Base-by-base conservation (phyloP, 495 filamentous ascomycete genomes). In the Annulohypoxylon stygium region DNA sequence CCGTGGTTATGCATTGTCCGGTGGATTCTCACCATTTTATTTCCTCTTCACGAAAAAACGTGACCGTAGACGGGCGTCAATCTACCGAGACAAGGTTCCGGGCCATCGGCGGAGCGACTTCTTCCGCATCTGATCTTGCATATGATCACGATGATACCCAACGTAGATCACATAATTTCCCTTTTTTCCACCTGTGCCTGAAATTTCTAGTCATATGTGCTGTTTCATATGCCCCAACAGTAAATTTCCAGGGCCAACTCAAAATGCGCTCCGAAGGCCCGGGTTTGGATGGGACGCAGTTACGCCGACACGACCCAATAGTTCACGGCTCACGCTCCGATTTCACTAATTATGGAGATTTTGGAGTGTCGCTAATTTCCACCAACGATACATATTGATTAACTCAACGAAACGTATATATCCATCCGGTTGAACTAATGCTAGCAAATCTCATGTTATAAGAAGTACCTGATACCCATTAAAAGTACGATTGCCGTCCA, bases 141-240 rank as follows among this genome's bases (percentile, higher is more conserved):
- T 57, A 47, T 70, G 14, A 65, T 41, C 41, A 20, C 45, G 71
- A 69, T 75, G 73, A 72, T 75, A 75, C 73, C 73, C 73, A 71
- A 2, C 33, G 61, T 69, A 69, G 39, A 61, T 39, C 12, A 30
- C 61, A 39, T 26, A 61, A 69, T 54, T 60, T 51, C 30, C 25
- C 59, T 43, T 25, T 36, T 43, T n/a, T 30, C 10, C 30, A n/a
- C 12, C 39, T 4, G 33, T 59, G 1, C 41, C 41, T 61, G 14
- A 14, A 51, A 58, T 16, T 39, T 7, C 10, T 0, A 18, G 25
- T 33, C 12, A 30, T 11, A 30, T 57, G 39, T 23, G 8, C 41
- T 33, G 26, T 33, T 54, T 36, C 18, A 9, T 69, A 43, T 39
- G 8, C 61, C 26, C 18, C 14, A 39, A 20, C 4, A 51, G 37